Evolutionary conservation across 768 basidiomycete species (phyloP).

Genomic region (Russula abietina): DNA sequence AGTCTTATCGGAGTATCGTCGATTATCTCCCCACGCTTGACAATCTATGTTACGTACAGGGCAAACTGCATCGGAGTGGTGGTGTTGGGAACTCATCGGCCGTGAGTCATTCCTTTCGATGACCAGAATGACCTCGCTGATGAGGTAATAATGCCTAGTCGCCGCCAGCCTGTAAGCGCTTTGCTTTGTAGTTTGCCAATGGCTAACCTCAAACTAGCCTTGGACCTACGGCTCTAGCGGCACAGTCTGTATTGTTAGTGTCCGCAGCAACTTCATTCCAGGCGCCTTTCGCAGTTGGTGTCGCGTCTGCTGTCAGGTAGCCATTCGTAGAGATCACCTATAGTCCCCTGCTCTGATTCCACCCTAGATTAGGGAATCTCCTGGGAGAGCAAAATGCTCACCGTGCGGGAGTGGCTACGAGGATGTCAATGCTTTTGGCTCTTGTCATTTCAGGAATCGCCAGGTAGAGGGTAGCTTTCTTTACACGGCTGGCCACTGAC

Average conservation of each 20-base stretch:
- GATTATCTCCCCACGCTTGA: conserved; percentile 2
- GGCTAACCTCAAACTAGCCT: conserved; percentile 41
- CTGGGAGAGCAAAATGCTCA: conserved; percentile 72
- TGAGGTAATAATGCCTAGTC: conserved; percentile 32
- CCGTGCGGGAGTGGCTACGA: conserved; percentile 65
- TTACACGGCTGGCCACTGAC: not conserved
- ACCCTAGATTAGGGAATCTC: conserved; percentile 73
- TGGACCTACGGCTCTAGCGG: conserved; percentile 75
- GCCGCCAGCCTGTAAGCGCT: conserved; percentile 46
- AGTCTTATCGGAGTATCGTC: conserved; percentile 22
- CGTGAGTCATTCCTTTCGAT: conserved; percentile 30
- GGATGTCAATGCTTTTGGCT: conserved; percentile 59
- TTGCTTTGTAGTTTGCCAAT: conserved; percentile 20
- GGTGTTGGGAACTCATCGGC: conserved; percentile 89
- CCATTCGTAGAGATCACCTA: conserved; percentile 19
- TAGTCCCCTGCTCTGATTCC: not conserved
- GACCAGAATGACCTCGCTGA: not conserved
- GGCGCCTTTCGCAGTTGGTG: conserved; percentile 73
- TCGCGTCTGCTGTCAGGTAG: conserved; percentile 82
- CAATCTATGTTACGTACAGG: conserved; percentile 32
- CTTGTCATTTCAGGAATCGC: conserved; percentile 58
- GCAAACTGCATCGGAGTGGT: conserved; percentile 90
- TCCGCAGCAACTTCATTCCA: conserved; percentile 76
- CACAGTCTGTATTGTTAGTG: conserved; percentile 79
- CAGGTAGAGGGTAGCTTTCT: conserved; percentile 39